Base-by-base conservation (phyloP, 225 moss, liverwort and hornwort species). In the Anthoceros angustus region DNA sequence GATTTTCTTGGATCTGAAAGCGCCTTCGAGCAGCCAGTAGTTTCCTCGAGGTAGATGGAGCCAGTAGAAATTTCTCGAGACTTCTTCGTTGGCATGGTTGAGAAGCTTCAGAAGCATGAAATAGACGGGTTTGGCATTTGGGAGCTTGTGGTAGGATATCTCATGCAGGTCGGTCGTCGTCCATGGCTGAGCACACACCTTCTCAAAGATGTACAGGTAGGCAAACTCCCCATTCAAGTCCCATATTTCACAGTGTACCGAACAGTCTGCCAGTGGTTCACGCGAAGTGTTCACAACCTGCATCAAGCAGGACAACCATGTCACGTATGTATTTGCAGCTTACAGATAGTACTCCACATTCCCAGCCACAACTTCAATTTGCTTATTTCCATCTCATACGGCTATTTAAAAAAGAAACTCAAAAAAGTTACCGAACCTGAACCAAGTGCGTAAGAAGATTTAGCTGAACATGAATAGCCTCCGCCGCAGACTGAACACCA, bases 1-100 rank as follows among this genome's bases (percentile, higher is more conserved):
- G 40, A 91, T 70, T 73, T 88, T 95, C 70, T 73, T 69, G 7
- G 69, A 66, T 61, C 80, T 78, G 69, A 91, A 95, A 0, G 72
- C 70, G 45, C 78, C 80, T 67, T 73, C 80, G 23, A 95, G 68
- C 40, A 69, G 71, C 0, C 77, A 70, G 73, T 88, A 95, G 72
- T 82, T 85, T 39, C 74, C 74, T 63, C 70, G 80, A 20, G 70
- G 25, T 25, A 68, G 71, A 63, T 88, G 88, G 64, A 95, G 77
- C 95, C 95, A 95, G 66, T 95, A 91, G 73, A 95, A 87, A 72
- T 95, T 95, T 66, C 88, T 82, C 20, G 95, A 88, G 55, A 91
- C 61, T 8, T 70, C 61, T 25, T 70, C 61, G 42, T 77, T 77
- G 18, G 80, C 79, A 39, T 77, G 61, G 60, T 71, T 66, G 23